Conservation (phyloP, 2,329 filamentous ascomycete species). For the Alternaria infectoria region DNA sequence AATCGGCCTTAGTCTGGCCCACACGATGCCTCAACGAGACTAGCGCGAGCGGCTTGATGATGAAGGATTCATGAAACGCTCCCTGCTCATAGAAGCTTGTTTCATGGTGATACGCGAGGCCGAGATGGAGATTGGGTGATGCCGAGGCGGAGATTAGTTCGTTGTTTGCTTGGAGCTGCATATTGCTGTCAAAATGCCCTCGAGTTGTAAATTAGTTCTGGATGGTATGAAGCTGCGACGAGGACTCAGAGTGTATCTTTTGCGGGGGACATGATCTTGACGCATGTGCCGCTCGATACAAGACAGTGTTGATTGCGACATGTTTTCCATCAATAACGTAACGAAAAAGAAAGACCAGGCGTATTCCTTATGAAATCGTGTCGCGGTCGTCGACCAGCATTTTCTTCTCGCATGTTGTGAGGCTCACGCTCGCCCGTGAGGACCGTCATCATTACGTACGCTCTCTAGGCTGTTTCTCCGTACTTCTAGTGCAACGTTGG, state of each 20-base stretch:
- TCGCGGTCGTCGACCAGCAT: not conserved
- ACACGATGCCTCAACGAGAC: not conserved
- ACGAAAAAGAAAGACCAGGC: not conserved
- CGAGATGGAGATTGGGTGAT: slow-evolving; percentile 17
- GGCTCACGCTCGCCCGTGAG: not conserved
- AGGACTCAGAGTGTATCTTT: not conserved
- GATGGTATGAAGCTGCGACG: not conserved
- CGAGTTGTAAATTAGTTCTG: not conserved
- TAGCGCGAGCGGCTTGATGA: slow-evolving; percentile 16
- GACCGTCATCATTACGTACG: not conserved
- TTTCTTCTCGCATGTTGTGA: too few species aligned
- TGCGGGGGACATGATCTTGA: not conserved
- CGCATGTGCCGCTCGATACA: too few species aligned
- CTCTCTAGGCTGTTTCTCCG: not conserved
- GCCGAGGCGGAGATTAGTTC: slow-evolving; percentile 1
- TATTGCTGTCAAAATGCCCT: not conserved
- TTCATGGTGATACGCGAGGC: slow-evolving; percentile 16
- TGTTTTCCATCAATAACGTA: not conserved
- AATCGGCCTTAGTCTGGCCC: not conserved
- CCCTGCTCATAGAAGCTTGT: slow-evolving; percentile 24
- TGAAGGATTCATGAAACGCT: slow-evolving; percentile 19
- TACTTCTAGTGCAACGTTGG: not conserved
- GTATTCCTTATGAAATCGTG: not conserved
- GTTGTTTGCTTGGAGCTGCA: not conserved
- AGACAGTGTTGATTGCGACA: not conserved